phyloP scores from a whole-genome alignment of 2,329 filamentous ascomycete genomes.

The Apiospora malaysiana region DNA sequence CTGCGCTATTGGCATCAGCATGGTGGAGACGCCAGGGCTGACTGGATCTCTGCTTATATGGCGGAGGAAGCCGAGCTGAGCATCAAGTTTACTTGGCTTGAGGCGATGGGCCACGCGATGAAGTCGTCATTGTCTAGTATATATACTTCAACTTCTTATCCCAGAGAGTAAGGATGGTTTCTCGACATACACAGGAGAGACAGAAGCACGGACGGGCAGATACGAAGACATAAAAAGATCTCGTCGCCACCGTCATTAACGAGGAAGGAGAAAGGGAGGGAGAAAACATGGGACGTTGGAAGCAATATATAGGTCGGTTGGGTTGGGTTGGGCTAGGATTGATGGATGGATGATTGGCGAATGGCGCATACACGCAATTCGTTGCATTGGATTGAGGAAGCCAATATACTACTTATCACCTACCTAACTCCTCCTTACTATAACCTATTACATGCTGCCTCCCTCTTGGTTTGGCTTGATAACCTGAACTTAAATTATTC shows the following conservation, averaged over 20 bases:
- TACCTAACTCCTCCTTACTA: neutral
- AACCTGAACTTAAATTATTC: neutral
- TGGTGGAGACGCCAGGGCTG: neutral
- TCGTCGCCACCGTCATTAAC: neutral
- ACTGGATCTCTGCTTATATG: no score
- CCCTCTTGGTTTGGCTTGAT: neutral
- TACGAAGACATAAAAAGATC: no score
- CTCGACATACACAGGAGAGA: no score
- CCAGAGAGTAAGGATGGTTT: no score
- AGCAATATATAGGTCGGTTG: neutral
- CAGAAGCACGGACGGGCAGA: no score
- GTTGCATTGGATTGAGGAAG: neutral
- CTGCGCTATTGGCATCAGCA: neutral
- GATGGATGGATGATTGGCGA: neutral
- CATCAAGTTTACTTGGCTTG: no score
- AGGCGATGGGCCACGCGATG: no score
- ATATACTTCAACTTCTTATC: no score
- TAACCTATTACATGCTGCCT: no score
- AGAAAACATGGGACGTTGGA: neutral
- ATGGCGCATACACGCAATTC: neutral
- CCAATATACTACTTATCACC: neutral
- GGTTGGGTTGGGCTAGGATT: no score
- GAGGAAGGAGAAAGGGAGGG: neutral
- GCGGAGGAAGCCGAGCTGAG: no score
- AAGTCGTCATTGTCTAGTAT: no score